These are phyloP conservation scores for Kodamaea nitidulidarum DNA, from an alignment of 805 yeast genomes.

Conservation along the genomic window DNA sequence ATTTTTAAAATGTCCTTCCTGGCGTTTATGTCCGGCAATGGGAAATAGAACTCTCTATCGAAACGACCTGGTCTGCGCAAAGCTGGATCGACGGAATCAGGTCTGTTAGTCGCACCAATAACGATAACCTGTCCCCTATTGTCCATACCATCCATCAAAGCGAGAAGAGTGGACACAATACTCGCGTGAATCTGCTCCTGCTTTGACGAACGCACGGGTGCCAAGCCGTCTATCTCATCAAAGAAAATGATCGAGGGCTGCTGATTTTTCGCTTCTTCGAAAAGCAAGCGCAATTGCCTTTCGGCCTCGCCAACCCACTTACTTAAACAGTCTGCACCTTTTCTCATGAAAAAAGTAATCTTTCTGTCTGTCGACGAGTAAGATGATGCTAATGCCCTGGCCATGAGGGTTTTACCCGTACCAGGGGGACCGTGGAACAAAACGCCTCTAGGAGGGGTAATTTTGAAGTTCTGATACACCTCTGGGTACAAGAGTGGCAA, in stretches of 20 bases:
- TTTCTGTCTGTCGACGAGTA: conserved; percentile 81
- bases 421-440: conserved; percentile 99
- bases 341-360: conserved; percentile 95
- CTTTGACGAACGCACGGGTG: conserved; percentile 95
- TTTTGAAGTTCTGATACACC: conserved; percentile 79
- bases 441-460: conserved; percentile 97
- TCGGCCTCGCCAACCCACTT: conserved; percentile 99
- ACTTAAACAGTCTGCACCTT: conserved; percentile 94
- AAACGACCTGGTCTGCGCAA: conserved; percentile 95
- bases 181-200: conserved; percentile 99
- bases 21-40: conserved; percentile 79
- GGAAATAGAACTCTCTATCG: conserved; percentile 94
- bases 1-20: conserved; percentile 75
- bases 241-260: conserved; percentile 96
- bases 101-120: conserved; percentile 96
- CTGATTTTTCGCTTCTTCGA: conserved; percentile 93
- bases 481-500: conserved; percentile 92
- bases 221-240: conserved; percentile 97
- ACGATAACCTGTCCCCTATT: conserved; percentile 97
- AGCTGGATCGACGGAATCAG: conserved; percentile 98
- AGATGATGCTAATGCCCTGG: conserved; percentile 93
- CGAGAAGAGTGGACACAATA: conserved; percentile 90
- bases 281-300: conserved; percentile 81
- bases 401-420: conserved; percentile 97
- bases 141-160: conserved; percentile 99